Evolutionary conservation across 2,329 filamentous ascomycete species (phyloP), one percentile per base, ranked within the genome.

Genomic region (Alternaria longipes): DNA sequence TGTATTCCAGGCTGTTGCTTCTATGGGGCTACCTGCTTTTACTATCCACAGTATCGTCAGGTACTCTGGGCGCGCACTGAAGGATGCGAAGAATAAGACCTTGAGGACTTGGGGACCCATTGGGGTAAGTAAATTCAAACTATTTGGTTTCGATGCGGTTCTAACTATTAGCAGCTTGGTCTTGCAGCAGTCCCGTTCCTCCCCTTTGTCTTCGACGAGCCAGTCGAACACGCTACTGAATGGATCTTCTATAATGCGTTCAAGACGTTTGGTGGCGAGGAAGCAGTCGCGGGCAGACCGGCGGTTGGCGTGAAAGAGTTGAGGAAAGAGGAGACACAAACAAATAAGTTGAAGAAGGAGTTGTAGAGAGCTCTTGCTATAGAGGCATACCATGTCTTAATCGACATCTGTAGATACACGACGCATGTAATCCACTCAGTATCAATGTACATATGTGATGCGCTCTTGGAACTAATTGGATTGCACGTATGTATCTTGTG

Each of bases 1-100:
- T 2, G 85, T 97, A 22, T 99, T 99, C 81, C 95, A 99, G 81
- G 89, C 88, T 66, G 64, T 99, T 49, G 95, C 95, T 0, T 92
- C 89, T 73, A 99, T 99, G 95, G 95, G 92, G 2, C 80, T 98
- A 67, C 95, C 94, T 0, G 94, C 94, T 0, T 92, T 97, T 64
- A 97, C 93, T 0, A 97, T 98, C 59, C 94, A 97, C 79, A 93
- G 90, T 63, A 90, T 98, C 6, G 95, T 99, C 53, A 87, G 89
- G 62, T 97, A 99, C 75, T 94, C 92, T 1, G 93, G 95, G 0
- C 85, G 84, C 40, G 93, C 93, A n/a, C 79, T 99, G 83, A 97
- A 94, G 82, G 84, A 91, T 70, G 84, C 85, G 20, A 94, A 95
- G 84, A 97, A 91, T 74, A 83, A 85, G 60, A 87, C 82, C 5